Evolutionary conservation across 2,329 filamentous ascomycete genomes (phyloP), one percentile per base, ranked within the genome.

Genomic region (Verticillium alfalfae): DNA sequence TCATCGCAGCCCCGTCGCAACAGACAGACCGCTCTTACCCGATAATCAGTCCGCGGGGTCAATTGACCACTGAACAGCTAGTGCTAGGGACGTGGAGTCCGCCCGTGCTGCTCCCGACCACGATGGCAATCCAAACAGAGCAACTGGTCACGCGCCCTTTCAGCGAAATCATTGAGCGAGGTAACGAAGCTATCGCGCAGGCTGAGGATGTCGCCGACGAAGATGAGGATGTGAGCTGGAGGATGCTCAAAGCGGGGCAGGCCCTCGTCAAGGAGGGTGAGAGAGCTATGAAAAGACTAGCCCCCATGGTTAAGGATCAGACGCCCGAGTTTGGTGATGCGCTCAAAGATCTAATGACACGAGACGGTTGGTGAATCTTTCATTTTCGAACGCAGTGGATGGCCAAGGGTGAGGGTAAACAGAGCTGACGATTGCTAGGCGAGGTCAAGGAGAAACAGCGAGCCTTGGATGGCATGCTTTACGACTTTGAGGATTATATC

Each of bases 401-500:
- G 26, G 26, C 26, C 26, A 31, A 4, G 45, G 7, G 10, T 12
- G n/a, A 26, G 12, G 18, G n/a, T 13, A 9, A 22, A 7, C 10
- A 18, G 9, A 10, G 13, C 45, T 52, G 45, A 52, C 45, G 45
- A n/a, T 12, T 12, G 45, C 15, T 34, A 58, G 57, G n/a, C 10
- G 58, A 59, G 16, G 22, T 59, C 5, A 49, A 38, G 26, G 26
- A n/a, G 26, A 49, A 49, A 56, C 55, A 60, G 60, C 71, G 34
- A 64, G 72, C 15, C 18, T 66, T 78, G 4, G 76, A 78, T 58
- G 73, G 76, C 60, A 66, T 78, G 5, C 70, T 79, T 6, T 79
- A 78, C 65, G 82, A 82, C 59, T 84, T 86, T 66, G 83, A 86
- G 62, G 82, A 85, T 60, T 84, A 75, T 65, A 70, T 81, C 64